Conservation (phyloP, 371 early-diverging fungal species). For the Circinella umbellata region DNA sequence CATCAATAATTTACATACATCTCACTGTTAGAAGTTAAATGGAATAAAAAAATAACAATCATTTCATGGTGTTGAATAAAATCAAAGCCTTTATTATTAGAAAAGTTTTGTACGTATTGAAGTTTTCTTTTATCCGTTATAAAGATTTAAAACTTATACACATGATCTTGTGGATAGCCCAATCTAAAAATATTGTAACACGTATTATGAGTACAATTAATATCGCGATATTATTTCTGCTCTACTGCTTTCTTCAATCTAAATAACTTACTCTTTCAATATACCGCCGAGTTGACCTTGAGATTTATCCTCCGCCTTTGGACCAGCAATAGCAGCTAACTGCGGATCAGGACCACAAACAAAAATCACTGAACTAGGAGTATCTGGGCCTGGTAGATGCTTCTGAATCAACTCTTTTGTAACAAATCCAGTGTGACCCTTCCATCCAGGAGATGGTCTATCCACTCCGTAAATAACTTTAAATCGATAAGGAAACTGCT, state of each 20-base stretch:
- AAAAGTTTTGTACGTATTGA: too few relatives aligned
- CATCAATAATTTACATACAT: background rate
- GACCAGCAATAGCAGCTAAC: slow-evolving; percentile 82
- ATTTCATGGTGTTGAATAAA: too few relatives aligned
- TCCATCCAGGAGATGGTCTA: slow-evolving; percentile 69
- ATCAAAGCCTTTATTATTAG: too few relatives aligned
- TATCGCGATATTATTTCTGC: too few relatives aligned
- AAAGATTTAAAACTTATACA: background rate
- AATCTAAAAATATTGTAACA: background rate
- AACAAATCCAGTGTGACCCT: slow-evolving; percentile 73
- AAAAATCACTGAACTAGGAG: slow-evolving; percentile 67
- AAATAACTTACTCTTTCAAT: slow-evolving; percentile 67
- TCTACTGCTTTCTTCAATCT: background rate
- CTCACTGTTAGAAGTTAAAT: too few relatives aligned
- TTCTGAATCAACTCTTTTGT: slow-evolving; percentile 70
- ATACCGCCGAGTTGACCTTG: slow-evolving; percentile 89
- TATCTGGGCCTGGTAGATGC: slow-evolving; percentile 63
- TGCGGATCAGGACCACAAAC: slow-evolving; percentile 89
- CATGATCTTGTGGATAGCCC: background rate
- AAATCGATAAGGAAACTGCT: slow-evolving; percentile 77
- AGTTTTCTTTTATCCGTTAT: too few relatives aligned
- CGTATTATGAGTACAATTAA: too few relatives aligned
- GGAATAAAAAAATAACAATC: too few relatives aligned
- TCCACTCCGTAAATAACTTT: slow-evolving; percentile 85
- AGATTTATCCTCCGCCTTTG: slow-evolving; percentile 76